Evolutionary conservation across 208 protist species (phyloP), one percentile per base, ranked within the genome.

Genomic region (Acanthamoeba healyi): DNA sequence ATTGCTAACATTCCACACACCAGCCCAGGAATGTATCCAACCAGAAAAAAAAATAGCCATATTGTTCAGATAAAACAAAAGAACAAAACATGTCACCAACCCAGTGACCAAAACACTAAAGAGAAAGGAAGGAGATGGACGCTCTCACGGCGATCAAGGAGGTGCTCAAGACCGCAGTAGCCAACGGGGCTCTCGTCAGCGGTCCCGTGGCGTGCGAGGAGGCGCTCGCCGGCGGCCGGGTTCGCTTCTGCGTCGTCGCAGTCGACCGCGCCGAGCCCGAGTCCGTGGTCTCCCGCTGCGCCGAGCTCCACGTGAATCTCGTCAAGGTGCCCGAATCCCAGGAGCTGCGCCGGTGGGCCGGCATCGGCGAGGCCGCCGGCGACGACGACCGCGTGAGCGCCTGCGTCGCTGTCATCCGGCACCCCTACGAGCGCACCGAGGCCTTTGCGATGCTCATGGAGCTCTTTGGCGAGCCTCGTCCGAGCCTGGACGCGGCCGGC

Each of bases 361-460:
- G 98, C 95, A 96, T 98, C 17, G 97, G 97, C 97, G 98, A 98
- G 96, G 70, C 98, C 94, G 98, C 98, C 96, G 82, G 94, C 46
- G 98, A 98, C 44, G 97, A 97, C 36, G 95, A 97, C 22, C 86
- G n/a, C n/a, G n/a, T n/a, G n/a, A n/a, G n/a, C n/a, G n/a, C n/a
- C n/a, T n/a, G n/a, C n/a, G n/a, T n/a, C n/a, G n/a, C n/a, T n/a
- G n/a, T n/a, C n/a, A n/a, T n/a, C n/a, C n/a, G n/a, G n/a, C n/a
- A n/a, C n/a, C n/a, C n/a, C n/a, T n/a, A n/a, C n/a, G n/a, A n/a
- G n/a, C n/a, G n/a, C n/a, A n/a, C n/a, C n/a, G n/a, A n/a, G n/a
- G n/a, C n/a, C n/a, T n/a, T n/a, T n/a, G n/a, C n/a, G n/a, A n/a
- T n/a, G n/a, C n/a, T n/a, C n/a, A n/a, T n/a, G n/a, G n/a, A n/a